Evolutionary conservation across 2,329 filamentous ascomycete species (phyloP).

Genomic region (Fusarium setosum): DNA sequence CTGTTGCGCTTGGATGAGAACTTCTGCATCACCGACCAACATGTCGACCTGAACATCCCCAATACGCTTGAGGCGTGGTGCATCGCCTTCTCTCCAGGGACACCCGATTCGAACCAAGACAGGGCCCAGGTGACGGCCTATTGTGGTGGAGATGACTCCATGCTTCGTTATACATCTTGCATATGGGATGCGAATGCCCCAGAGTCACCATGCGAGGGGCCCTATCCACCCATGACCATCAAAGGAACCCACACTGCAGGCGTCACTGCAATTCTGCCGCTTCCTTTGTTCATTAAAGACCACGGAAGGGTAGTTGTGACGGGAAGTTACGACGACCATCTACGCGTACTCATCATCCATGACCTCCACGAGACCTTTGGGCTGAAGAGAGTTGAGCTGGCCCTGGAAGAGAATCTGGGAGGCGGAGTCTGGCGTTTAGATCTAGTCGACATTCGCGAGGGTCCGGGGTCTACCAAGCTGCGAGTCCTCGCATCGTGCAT

Average conservation of each 20-base stretch:
- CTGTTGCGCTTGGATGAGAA: constrained; percentile 60
- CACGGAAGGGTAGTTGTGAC: constrained; percentile 75
- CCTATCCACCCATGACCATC: constrained; percentile 43
- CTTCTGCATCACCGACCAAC: constrained; percentile 51
- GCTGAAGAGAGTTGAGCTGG: constrained; percentile 58
- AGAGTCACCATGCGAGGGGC: constrained; percentile 27
- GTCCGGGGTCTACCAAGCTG: constrained; percentile 44
- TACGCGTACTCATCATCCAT: constrained; percentile 73
- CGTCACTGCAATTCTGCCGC: constrained; percentile 85
- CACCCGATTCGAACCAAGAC: constrained; percentile 12
- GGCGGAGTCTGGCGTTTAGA: constrained; percentile 90
- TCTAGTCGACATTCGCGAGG: constrained; percentile 56
- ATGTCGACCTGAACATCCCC: constrained; percentile 53
- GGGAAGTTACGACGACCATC: constrained; percentile 89
- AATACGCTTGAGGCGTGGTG: constrained; percentile 80
- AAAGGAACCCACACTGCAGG: constrained; percentile 78
- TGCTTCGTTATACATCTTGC: constrained; percentile 61
- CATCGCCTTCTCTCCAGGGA: constrained; percentile 65
- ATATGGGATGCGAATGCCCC: constrained; percentile 25
- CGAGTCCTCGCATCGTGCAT: constrained; percentile 89
- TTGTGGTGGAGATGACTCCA: constrained; percentile 82
- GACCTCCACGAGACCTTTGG: constrained; percentile 55
- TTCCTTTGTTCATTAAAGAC: constrained; percentile 57
- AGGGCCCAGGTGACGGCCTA: constrained; percentile 59
- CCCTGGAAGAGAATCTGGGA: constrained; percentile 76